phyloP scores from a whole-genome alignment of 2,329 filamentous ascomycete species.

The Cylindrodendrum hubeiense region DNA sequence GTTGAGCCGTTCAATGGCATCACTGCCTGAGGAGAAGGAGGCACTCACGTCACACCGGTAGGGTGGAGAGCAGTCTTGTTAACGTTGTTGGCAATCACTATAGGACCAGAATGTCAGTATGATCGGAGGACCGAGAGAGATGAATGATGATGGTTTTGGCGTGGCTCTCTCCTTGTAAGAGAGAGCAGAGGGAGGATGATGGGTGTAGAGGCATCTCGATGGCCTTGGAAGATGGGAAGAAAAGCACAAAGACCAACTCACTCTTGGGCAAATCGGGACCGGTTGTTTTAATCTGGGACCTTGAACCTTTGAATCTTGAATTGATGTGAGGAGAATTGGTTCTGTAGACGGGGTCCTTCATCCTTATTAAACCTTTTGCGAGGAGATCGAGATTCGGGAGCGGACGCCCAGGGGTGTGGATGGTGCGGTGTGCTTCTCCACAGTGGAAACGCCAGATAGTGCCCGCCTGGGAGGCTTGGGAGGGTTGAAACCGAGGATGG shows the following conservation, averaged over 20 bases:
- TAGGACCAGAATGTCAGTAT: slow-evolving; percentile 31
- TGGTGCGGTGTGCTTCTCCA: slow-evolving; percentile 42
- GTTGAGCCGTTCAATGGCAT: slow-evolving; percentile 34
- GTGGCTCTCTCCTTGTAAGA: neutral
- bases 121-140: slow-evolving; percentile 34
- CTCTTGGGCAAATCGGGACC: slow-evolving; percentile 57
- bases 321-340: slow-evolving; percentile 54
- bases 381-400: slow-evolving; percentile 39
- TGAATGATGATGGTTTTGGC: slow-evolving; percentile 1
- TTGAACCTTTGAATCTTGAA: slow-evolving; percentile 55
- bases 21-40: slow-evolving; percentile 28
- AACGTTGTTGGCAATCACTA: slow-evolving; percentile 72
- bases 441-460: slow-evolving; percentile 43
- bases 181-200: neutral
- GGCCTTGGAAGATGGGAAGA: slow-evolving; percentile 9
- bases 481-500: slow-evolving; percentile 46
- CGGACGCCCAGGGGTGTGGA: slow-evolving; percentile 41
- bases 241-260: slow-evolving; percentile 44
- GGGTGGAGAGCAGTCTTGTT: slow-evolving; percentile 96
- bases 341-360: slow-evolving; percentile 56
- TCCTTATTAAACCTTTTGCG: slow-evolving; percentile 54
- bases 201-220: slow-evolving; percentile 27
- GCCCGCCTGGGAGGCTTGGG: slow-evolving; percentile 36
- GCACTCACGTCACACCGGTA: slow-evolving; percentile 85
- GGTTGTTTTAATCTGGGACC: slow-evolving; percentile 53